These are phyloP conservation scores for Choiromyces venosus DNA, from an alignment of 495 filamentous ascomycete species.

Conservation along the genomic window DNA sequence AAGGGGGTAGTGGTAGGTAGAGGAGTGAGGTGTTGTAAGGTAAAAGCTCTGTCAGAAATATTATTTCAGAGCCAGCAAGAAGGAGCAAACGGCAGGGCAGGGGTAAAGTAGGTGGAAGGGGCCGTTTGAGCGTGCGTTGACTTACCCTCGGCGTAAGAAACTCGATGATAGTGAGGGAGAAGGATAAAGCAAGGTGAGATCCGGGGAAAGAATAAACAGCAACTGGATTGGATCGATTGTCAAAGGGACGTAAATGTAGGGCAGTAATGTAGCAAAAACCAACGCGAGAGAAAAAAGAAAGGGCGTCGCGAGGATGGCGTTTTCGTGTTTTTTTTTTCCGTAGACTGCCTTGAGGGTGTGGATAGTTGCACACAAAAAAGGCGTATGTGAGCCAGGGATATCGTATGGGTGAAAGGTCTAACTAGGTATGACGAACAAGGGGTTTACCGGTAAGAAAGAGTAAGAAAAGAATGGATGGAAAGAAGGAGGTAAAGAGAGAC, in stretches of 20 bases:
- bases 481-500: not conserved
- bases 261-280: not conserved
- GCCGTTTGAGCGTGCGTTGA: not conserved
- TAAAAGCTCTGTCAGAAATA: not conserved
- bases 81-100: not conserved
- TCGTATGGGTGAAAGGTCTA: not conserved
- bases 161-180: not conserved
- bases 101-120: not conserved
- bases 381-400: not conserved
- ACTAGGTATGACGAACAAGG: not conserved
- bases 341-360: not conserved
- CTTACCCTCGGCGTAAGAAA: not conserved
- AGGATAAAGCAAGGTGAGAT: not conserved
- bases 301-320: constrained; percentile 1
- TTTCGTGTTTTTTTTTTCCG: not conserved
- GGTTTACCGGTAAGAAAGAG: not conserved
- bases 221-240: not conserved
- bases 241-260: not conserved
- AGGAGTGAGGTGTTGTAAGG: not conserved
- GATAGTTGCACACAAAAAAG: not conserved
- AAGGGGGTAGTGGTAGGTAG: not conserved
- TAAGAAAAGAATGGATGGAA: not conserved
- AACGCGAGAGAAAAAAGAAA: not conserved
- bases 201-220: not conserved
- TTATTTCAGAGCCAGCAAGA: not conserved